phyloP scores from a whole-genome alignment of 164 flowering plant genomes.

The Dillenia suffruticosa region DNA sequence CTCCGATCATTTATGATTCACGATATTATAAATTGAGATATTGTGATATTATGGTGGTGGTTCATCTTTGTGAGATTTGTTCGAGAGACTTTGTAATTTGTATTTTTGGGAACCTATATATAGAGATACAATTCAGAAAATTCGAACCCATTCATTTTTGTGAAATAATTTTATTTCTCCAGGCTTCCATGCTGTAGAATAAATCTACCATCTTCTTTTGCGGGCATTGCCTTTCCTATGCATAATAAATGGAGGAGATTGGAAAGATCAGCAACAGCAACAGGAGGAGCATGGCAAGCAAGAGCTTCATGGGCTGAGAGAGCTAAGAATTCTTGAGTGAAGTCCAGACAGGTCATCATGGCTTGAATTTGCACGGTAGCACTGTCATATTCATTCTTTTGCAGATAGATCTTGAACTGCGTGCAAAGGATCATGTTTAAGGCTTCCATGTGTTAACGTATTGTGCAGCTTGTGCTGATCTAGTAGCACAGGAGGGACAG shows the following conservation, averaged over 20 bases:
- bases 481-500: conserved; percentile 1
- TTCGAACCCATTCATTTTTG: no score
- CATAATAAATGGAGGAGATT: conserved; percentile 60
- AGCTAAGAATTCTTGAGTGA: conserved; percentile 75
- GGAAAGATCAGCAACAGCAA: conserved; percentile 71
- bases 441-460: background rate
- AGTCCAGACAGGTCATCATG: conserved; percentile 78
- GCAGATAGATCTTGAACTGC: conserved; percentile 85
- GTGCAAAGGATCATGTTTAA: conserved; percentile 2
- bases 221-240: conserved; percentile 59
- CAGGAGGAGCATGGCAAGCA: conserved; percentile 70
- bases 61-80: no score
- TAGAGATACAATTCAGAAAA: no score
- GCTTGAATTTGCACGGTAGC: conserved; percentile 70
- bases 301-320: conserved; percentile 94
- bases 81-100: no score
- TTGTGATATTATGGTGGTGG: no score
- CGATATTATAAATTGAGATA: no score
- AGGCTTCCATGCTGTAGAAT: no score
- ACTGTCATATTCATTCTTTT: conserved; percentile 51
- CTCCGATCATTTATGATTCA: no score
- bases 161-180: no score
- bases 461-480: background rate
- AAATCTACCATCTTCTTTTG: conserved; percentile 63
- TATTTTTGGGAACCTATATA: no score